Percentiles rank a stretch among this genome's conserved stretches.
These are phyloP conservation scores for Penicillium maclennaniae DNA, from an alignment of 495 filamentous ascomycete genomes.

Conservation along the genomic window DNA sequence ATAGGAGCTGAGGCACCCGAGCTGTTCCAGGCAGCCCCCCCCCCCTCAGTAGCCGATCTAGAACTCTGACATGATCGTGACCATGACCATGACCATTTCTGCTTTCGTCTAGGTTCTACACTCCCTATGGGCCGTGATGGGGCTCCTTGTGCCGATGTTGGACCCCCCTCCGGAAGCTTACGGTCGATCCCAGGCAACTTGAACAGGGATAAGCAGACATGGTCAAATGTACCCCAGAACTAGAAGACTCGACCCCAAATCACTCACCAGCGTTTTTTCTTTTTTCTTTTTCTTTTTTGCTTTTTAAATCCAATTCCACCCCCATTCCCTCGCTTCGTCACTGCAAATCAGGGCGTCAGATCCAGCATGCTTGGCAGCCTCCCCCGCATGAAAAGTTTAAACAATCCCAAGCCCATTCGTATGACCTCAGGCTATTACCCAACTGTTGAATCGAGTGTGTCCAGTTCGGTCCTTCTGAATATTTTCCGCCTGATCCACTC, in stretches of 20 bases:
- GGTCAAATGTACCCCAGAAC: neutral
- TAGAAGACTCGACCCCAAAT: neutral
- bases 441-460: conserved; percentile 13
- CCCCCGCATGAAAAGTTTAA: conserved; percentile 36
- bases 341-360: conserved; percentile 30
- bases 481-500: neutral
- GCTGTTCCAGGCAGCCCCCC: neutral
- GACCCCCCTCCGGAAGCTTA: neutral
- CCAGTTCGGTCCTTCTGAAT: neutral
- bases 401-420: conserved; percentile 9
- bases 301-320: neutral
- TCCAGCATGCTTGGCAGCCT: conserved; percentile 32
- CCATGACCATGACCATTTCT: no score
- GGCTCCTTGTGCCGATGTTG: neutral
- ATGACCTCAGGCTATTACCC: conserved; percentile 19
- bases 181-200: neutral
- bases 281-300: neutral
- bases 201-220: neutral
- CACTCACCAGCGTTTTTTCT: no score
- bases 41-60: neutral
- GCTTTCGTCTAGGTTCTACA: neutral
- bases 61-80: neutral
- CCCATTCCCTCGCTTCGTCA: conserved; percentile 18
- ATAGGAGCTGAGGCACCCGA: neutral
- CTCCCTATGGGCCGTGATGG: neutral